phyloP scores from a whole-genome alignment of 352 stramenopile genomes.

The Pythium aquatile region DNA sequence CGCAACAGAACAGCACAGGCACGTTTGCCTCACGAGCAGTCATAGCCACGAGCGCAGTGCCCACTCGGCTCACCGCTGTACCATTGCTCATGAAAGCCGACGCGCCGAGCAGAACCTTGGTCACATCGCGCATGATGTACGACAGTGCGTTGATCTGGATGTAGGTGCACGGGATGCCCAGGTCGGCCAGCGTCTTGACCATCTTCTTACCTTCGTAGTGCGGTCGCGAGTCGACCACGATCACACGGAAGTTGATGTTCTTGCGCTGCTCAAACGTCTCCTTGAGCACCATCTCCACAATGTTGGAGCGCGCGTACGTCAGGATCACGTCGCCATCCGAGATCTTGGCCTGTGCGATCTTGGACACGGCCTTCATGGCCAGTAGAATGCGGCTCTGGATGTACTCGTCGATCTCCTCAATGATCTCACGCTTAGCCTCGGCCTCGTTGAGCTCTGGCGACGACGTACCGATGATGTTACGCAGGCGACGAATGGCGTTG shows the following conservation, averaged over 20 bases:
- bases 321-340: conserved; percentile 92
- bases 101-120: conserved; percentile 94
- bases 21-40: conserved; percentile 90
- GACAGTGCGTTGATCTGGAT: conserved; percentile 94
- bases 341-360: conserved; percentile 89
- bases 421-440: conserved; percentile 82
- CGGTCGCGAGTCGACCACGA: conserved; percentile 93
- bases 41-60: conserved; percentile 92
- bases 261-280: conserved; percentile 36
- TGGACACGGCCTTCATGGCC: conserved; percentile 88
- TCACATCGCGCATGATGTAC: conserved; percentile 96
- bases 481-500: conserved; percentile 92
- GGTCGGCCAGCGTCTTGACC: conserved; percentile 62
- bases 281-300: conserved; percentile 87
- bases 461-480: conserved; percentile 87
- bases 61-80: conserved; percentile 87
- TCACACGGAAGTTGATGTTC: conserved; percentile 80
- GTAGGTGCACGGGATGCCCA: conserved; percentile 90
- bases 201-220: conserved; percentile 83
- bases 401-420: conserved; percentile 93
- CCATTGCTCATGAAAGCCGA: conserved; percentile 96
- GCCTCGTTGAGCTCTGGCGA: conserved; percentile 84
- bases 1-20: conserved; percentile 96
- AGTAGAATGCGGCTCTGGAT: conserved; percentile 93
- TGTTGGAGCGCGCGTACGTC: conserved; percentile 92